Conservation (phyloP, 352 stramenopile genomes). For the Globisporangium parvum region DNA sequence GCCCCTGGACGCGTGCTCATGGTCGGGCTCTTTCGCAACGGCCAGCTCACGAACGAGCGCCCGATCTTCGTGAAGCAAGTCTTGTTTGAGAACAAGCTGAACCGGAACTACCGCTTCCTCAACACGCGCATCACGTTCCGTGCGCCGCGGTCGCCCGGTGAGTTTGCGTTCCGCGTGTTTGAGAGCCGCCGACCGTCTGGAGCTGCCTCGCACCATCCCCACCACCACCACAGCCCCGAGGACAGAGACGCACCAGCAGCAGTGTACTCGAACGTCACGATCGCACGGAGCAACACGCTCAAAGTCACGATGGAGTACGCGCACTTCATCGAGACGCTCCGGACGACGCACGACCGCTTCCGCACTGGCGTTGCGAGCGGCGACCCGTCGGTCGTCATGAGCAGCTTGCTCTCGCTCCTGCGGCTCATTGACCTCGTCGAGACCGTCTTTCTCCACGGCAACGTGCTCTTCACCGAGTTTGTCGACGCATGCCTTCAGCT, state of each 20-base stretch:
- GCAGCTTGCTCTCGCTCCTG: conserved; percentile 54
- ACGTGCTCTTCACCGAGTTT: conserved; percentile 54
- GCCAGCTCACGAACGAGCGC: conserved; percentile 71
- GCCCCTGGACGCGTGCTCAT: conserved; percentile 51
- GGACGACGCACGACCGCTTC: conserved; percentile 59
- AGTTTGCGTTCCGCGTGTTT: conserved; percentile 83
- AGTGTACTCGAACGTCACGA: conserved; percentile 63
- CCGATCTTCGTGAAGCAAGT: conserved; percentile 84
- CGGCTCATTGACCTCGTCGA: conserved; percentile 70
- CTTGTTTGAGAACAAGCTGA: conserved; percentile 71
- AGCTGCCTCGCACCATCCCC: not conserved
- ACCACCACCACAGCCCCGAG: conserved; percentile 9
- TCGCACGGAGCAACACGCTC: conserved; percentile 59
- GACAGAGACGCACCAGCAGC: conserved; percentile 15
- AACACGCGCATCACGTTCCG: conserved; percentile 82
- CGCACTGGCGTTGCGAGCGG: conserved; percentile 41
- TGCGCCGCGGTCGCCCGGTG: conserved; percentile 63
- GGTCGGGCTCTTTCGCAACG: conserved; percentile 69
- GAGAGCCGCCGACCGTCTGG: conserved; percentile 34
- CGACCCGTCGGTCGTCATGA: conserved; percentile 54
- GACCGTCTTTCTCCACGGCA: conserved; percentile 65
- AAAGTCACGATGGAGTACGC: conserved; percentile 75
- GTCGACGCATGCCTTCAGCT: conserved; percentile 48
- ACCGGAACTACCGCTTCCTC: conserved; percentile 52
- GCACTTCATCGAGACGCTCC: conserved; percentile 74